phyloP scores from a whole-genome alignment of 306 rosid genomes.

The Cicer pinnatifidum region DNA sequence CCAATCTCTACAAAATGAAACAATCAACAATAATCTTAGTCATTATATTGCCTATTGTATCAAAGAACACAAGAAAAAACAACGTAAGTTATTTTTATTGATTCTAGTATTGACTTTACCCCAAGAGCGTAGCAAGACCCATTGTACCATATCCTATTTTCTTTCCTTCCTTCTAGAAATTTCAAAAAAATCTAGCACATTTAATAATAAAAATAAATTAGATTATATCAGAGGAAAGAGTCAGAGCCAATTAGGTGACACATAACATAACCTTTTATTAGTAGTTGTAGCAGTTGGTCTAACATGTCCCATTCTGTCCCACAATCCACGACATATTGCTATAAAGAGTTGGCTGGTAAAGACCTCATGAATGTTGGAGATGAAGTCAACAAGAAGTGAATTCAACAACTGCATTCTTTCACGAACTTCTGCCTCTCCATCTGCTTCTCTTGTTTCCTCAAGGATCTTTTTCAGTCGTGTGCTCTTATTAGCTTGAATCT shows the following conservation, averaged over 20 bases:
- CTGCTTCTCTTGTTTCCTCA: conserved; percentile 90
- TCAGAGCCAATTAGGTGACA: background rate
- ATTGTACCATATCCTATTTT: conserved; percentile 85
- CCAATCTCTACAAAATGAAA: conserved; percentile 69
- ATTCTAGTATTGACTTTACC: conserved; percentile 55
- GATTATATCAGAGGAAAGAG: conserved; percentile 40
- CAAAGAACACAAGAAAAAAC: background rate
- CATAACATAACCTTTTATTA: background rate
- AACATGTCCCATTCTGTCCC: conserved; percentile 99
- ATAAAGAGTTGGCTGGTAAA: conserved; percentile 79
- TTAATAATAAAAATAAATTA: conserved; percentile 25
- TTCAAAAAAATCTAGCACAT: conserved; percentile 70
- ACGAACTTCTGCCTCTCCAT: conserved; percentile 90
- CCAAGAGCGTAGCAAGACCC: conserved; percentile 97
- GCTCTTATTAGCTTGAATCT: conserved; percentile 80
- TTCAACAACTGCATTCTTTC: conserved; percentile 88
- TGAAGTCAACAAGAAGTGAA: conserved; percentile 75
- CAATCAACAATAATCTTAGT: conserved; percentile 21
- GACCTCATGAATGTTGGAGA: conserved; percentile 88
- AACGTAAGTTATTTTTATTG: background rate
- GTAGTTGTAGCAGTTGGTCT: conserved; percentile 29
- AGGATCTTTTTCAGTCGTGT: conserved; percentile 81
- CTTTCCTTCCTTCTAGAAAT: conserved; percentile 94
- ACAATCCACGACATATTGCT: conserved; percentile 81
- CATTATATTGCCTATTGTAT: background rate